Base-by-base conservation (phyloP, 768 basidiomycete species). In the Xerocomus spinulosus region DNA sequence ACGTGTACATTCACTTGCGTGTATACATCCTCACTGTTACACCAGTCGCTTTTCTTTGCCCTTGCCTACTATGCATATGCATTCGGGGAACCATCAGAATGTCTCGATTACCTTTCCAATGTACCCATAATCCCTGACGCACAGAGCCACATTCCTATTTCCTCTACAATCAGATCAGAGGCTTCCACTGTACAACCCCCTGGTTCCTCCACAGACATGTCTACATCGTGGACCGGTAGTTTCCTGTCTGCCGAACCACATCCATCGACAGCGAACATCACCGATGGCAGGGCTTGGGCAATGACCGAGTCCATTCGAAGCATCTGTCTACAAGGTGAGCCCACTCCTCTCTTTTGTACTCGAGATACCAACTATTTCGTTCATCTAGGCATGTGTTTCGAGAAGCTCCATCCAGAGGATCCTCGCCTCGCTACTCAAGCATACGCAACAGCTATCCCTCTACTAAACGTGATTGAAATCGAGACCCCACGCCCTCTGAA, bases 1-100 rank as follows among this genome's bases (percentile, higher is more conserved):
- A 67, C 63, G 83, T 78, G 18, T 14, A 9, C n/a, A 18, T 1
- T 17, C 38, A 34, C 15, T 56, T 30, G 24, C 6, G 3, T 41
- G 6, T 29, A 6, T 20, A 2, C 28, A 14, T 43, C 51, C 44
- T 46, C 45, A 56, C 32, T 54, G 49, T 34, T 44, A 41, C 24
- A 55, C 24, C 17, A 92, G 89, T 82, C 82, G 10, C 71, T 87
- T 14, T 71, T 77, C 52, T 73, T 89, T 48, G 75, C 80, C 0
- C 70, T 89, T 41, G 89, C 88, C 2, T 91, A 90, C 65, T 86
- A 87, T 58, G 81, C 83, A 4, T 91, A 88, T 64, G 88, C 91
- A 0, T 65, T 91, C 7, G 81, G 83, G 23, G 73, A 77, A 21
- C 83, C 83, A 15, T 64, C 72, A 3, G 77, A 81, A 47, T 91